Base-by-base conservation (phyloP, 371 early-diverging fungal species). In the Dentiscutata heterogama region DNA sequence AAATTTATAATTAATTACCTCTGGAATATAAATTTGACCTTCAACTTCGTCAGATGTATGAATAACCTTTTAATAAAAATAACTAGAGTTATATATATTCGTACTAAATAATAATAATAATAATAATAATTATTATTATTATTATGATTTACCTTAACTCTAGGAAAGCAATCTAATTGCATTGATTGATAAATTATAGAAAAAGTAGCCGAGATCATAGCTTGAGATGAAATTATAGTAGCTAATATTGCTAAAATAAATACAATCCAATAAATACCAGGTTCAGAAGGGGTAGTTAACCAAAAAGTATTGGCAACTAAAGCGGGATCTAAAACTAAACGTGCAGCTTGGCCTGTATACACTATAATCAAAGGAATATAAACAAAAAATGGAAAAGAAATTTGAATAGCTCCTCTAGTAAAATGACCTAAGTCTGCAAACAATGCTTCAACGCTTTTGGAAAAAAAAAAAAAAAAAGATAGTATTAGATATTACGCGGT, bases 341-440 rank as follows among this genome's bases (percentile, higher is more conserved):
- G 83, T 2, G 90, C 90, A 27, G 86, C 90, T 82, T 90, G 89
- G 25, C 90, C 88, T 63, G 83, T 84, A 77, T 87, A 84, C 8
- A 83, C 85, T 11, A 87, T 53, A 29, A 85, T 78, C 4, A 87
- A 65, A 60, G 81, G 83, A 54, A 85, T 86, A 82, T 84, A 85
- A 35, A 82, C 85, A 51, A 84, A 85, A 79, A 51, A 78, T 74
- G 78, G 79, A 71, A 80, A 90, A 51, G 83, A 90, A n/a, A 84
- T 82, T 54, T 80, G 89, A 82, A 87, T 88, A 74, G 82, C 87
- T 1, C 80, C 16, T 4, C 87, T 81, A 75, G 83, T 84, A 72
- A 89, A 92, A 72, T 89, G 91, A 16, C 91, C 90, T 75, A 90
- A 79, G 82, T 91, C 92, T 42, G 90, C 88, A 78, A 86, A 90